These are phyloP conservation scores for Elongisporangium undulatum DNA, from an alignment of 352 stramenopile genomes.

Conservation along the genomic window DNA sequence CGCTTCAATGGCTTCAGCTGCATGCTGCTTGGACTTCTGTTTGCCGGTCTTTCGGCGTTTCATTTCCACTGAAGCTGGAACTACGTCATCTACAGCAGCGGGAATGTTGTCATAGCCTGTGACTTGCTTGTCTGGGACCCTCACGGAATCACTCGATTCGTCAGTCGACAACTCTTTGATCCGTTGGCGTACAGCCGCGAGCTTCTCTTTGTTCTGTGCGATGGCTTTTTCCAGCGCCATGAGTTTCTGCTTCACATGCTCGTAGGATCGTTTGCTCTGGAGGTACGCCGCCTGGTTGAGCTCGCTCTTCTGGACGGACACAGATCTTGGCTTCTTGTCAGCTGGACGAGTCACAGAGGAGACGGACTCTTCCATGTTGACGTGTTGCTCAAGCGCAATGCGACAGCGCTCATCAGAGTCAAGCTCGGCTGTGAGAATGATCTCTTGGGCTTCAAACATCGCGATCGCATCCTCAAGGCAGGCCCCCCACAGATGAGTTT, in stretches of 20 bases:
- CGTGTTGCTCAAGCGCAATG: slow-evolving; percentile 18
- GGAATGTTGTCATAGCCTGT: background rate
- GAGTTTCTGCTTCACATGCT: slow-evolving; percentile 21
- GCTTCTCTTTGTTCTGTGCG: slow-evolving; percentile 36
- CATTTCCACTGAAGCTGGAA: background rate
- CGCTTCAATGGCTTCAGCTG: background rate
- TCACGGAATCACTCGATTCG: background rate
- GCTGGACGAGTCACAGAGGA: slow-evolving; percentile 1
- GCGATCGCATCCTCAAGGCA: slow-evolving; percentile 5
- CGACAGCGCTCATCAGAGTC: slow-evolving; percentile 30
- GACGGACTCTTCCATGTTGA: slow-evolving; percentile 9
- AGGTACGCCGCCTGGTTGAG: background rate
- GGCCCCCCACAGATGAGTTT: background rate
- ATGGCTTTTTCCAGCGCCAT: slow-evolving; percentile 24
- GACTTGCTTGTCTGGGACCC: too few species aligned
- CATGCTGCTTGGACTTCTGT: background rate
- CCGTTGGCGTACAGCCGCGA: slow-evolving; percentile 21
- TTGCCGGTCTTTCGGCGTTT: background rate
- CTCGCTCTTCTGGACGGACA: too few species aligned
- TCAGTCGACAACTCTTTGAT: slow-evolving; percentile 12
- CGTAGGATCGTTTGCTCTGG: slow-evolving; percentile 3
- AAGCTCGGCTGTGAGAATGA: slow-evolving; percentile 35
- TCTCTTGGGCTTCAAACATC: slow-evolving; percentile 26
- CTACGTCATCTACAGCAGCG: background rate
- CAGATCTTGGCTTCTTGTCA: too few species aligned